Evolutionary conservation across 345 rosid species (phyloP).

Genomic region (Reutealis trisperma): DNA sequence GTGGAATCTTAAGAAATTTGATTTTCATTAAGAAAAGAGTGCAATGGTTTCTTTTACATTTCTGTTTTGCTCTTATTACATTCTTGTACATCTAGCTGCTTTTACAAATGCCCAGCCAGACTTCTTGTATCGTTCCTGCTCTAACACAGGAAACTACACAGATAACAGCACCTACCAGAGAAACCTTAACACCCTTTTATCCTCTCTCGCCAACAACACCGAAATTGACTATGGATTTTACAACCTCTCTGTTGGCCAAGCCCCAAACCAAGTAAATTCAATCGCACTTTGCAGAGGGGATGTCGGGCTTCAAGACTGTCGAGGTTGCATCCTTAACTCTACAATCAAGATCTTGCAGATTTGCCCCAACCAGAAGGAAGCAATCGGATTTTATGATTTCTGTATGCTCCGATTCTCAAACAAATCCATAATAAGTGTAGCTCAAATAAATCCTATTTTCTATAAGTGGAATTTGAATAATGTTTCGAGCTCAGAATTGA

Average conservation of each 20-base stretch:
- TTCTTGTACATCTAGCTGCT: background rate
- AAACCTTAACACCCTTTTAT: conserved; percentile 22
- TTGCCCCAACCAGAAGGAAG: conserved; percentile 28
- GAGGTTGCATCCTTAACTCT: background rate
- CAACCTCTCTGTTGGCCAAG: conserved; percentile 6
- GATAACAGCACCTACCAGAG: conserved; percentile 10
- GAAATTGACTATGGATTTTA: conserved; percentile 20
- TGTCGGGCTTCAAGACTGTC: background rate
- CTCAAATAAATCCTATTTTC: too few species aligned
- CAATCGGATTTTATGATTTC: background rate
- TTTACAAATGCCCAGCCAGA: conserved; percentile 13
- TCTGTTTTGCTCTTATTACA: too few species aligned
- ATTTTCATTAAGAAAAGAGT: too few species aligned
- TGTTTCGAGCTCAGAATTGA: background rate
- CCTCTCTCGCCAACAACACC: conserved; percentile 4
- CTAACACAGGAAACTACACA: conserved; percentile 25
- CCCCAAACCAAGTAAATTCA: conserved; percentile 18
- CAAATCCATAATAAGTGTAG: background rate
- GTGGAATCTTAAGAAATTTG: too few species aligned
- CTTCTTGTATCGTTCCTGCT: background rate
- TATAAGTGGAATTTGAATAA: too few species aligned
- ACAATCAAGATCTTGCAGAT: background rate
- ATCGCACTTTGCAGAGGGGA: conserved; percentile 25
- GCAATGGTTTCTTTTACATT: too few species aligned
- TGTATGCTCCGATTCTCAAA: conserved; percentile 22